Conservation (phyloP, 768 basidiomycete genomes). For the Collybia sordida region DNA sequence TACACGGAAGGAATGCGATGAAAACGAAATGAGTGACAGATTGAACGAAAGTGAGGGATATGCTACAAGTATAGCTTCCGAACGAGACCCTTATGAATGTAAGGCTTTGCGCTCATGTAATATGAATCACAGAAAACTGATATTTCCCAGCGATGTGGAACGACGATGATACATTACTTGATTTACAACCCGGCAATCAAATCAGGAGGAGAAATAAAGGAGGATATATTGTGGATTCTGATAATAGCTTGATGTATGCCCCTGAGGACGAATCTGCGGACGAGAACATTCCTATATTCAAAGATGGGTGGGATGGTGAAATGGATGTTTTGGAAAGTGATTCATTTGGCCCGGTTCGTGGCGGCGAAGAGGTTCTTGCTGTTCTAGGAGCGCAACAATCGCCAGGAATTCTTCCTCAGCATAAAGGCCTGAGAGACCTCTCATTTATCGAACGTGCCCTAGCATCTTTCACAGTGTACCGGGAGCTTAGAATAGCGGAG, state of each 20-base stretch:
- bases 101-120: background rate
- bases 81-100: background rate
- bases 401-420: constrained; percentile 29
- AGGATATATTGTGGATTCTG: constrained; percentile 43
- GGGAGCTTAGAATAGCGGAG: constrained; percentile 48
- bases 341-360: too few relatives aligned
- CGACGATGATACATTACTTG: background rate
- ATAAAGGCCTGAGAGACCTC: constrained; percentile 38
- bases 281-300: constrained; percentile 16
- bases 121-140: background rate
- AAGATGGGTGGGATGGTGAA: too few relatives aligned
- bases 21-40: too few relatives aligned
- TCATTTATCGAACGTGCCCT: constrained; percentile 36
- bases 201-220: constrained; percentile 21
- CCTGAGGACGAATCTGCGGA: constrained; percentile 20
- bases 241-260: constrained; percentile 31
- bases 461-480: constrained; percentile 55
- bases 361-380: too few relatives aligned
- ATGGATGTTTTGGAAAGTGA: too few relatives aligned
- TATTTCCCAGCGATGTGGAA: background rate
- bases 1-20: background rate
- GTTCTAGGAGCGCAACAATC: too few relatives aligned
- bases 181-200: constrained; percentile 6
- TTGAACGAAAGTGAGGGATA: constrained; percentile 1
- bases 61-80: background rate